Evolutionary conservation across 1,139 yeast genomes (phyloP), one percentile per base, ranked within the genome.

Genomic region (Candida tunisiensis): DNA sequence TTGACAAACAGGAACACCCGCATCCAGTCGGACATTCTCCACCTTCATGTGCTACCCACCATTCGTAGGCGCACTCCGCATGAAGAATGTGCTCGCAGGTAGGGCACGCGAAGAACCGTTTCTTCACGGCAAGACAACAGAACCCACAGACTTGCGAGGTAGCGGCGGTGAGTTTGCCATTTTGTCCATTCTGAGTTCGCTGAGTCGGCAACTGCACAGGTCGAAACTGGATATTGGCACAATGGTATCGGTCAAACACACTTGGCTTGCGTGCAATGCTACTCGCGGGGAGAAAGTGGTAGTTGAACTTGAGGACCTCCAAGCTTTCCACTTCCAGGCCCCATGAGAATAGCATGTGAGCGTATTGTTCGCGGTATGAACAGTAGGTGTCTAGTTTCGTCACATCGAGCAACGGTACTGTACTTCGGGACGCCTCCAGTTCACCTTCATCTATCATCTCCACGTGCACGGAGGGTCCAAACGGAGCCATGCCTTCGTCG

Each of bases 11-110:
- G 7, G 49, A 40, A 44, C 96, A 85, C 0, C 94, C 94, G 53
- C 96, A 85, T 0, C 95, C 96, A 33, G 82, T 68, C 0, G 93
- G 75, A 49, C 96, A 85, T 40, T 74, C 82, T 24, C 41, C 41
- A n/a, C 51, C 54, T 3, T 58, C 60, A 1, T 49, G 54, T 10
- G 51, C 53, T 6, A 26, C 28, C 85, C 93, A 83, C 96, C 96
- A 85, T 30, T 63, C 64, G 9, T 61, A 52, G 0, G 93, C 92
- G 55, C 96, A 85, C 19, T 61, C 58, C 1, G 79, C 65, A 45
- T 85, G 96, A 38, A 77, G 45, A 1, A 79, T 57, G 51, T 85
- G 95, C 36, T 72, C 78, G 51, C 96, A 85, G 23, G 55, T 57
- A 5, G 68, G 61, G 44, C 96, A 85, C 2, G 69, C 65, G 19